phyloP scores from a whole-genome alignment of 176 grass and related monocot genomes.

The Bromus sterilis region DNA sequence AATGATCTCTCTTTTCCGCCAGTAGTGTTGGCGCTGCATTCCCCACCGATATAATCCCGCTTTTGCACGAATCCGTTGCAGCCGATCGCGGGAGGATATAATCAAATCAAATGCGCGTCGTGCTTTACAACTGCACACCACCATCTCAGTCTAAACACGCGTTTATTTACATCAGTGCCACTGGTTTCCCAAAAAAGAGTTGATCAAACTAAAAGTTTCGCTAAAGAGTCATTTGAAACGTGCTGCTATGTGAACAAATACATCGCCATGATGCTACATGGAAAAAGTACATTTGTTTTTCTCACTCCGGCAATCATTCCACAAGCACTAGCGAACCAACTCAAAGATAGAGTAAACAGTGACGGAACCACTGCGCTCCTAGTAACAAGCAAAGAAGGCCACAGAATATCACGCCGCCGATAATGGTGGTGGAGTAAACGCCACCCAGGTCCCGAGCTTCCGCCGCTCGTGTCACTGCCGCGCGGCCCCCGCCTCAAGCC shows the following conservation, averaged over 20 bases:
- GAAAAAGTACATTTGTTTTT: no score
- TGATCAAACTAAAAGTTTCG: background rate
- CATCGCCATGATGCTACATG: no score
- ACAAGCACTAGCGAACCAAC: background rate
- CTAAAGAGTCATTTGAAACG: no score
- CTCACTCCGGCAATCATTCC: background rate
- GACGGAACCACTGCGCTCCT: no score
- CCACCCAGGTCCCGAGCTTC: background rate
- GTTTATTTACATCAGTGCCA: background rate
- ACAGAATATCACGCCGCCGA: background rate
- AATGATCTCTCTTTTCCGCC: no score
- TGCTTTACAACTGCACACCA: constrained; percentile 8
- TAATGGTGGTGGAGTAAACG: background rate
- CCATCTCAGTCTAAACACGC: background rate
- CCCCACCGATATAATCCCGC: no score
- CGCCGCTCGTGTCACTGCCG: background rate
- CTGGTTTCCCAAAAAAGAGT: background rate
- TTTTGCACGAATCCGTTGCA: background rate
- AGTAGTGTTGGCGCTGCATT: no score
- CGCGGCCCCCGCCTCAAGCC: background rate
- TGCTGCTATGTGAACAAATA: no score
- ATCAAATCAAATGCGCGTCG: background rate
- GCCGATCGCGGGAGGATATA: background rate
- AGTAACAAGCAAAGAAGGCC: background rate
- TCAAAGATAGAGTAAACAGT: background rate